Percentiles rank a stretch among this genome's conserved stretches.
These are phyloP conservation scores for Coemansia sp. DNA, from an alignment of 192 early-diverging fungal species.

Conservation along the genomic window DNA sequence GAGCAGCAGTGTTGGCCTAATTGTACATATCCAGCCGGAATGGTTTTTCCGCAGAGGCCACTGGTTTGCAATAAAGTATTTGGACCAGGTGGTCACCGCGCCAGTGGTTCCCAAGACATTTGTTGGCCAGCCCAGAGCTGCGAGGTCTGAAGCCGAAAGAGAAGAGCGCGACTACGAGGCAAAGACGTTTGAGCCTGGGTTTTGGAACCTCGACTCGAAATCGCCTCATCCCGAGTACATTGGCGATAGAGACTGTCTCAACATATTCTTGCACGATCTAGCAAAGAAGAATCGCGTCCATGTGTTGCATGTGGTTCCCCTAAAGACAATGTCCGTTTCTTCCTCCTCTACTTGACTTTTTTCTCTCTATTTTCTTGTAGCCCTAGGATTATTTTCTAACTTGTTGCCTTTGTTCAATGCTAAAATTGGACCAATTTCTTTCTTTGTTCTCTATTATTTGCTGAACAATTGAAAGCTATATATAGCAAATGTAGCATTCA, in stretches of 20 bases:
- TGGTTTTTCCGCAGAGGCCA: constrained; percentile 52
- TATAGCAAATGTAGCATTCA: background rate
- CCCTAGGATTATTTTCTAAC: background rate
- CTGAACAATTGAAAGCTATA: background rate
- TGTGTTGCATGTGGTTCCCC: constrained; percentile 39
- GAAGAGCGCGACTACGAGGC: constrained; percentile 32
- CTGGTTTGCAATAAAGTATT: constrained; percentile 50
- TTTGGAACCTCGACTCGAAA: constrained; percentile 54
- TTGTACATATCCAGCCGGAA: constrained; percentile 44
- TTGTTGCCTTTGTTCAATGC: background rate
- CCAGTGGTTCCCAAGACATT: constrained; percentile 25
- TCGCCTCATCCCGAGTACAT: constrained; percentile 38
- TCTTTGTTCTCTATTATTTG: background rate
- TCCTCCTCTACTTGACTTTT: constrained; percentile 15
- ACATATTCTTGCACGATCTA: constrained; percentile 27
- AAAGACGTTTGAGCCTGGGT: constrained; percentile 30
- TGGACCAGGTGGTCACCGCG: constrained; percentile 25
- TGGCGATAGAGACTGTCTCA: constrained; percentile 30
- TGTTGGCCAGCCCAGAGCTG: constrained; percentile 42
- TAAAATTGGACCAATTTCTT: too few species aligned
- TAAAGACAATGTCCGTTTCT: constrained; percentile 12
- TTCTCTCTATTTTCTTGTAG: constrained; percentile 1
- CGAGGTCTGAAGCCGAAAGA: constrained; percentile 21
- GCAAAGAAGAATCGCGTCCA: constrained; percentile 42
- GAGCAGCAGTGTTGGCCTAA: constrained; percentile 30